phyloP scores from a whole-genome alignment of 2,329 filamentous ascomycete genomes.

The Pseudopithomyces chartarum region DNA sequence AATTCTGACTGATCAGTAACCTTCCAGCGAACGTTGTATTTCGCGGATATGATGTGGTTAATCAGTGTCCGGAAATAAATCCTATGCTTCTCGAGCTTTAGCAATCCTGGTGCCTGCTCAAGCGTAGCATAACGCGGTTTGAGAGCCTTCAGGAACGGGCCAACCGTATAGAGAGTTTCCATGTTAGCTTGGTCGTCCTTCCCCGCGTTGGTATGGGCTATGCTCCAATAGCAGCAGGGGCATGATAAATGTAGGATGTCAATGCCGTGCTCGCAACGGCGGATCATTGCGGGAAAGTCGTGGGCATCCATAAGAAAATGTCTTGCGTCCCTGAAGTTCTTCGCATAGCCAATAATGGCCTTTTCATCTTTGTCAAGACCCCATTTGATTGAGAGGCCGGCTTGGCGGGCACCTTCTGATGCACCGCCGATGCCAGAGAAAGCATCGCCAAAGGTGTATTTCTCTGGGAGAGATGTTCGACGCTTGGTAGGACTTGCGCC shows the following conservation, averaged over 20 bases:
- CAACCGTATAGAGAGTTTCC: slow-evolving; percentile 24
- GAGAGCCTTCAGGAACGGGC: slow-evolving; percentile 14
- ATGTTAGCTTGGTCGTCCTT: slow-evolving; percentile 27
- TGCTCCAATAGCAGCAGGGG: slow-evolving; percentile 22
- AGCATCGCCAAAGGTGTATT: slow-evolving; percentile 21
- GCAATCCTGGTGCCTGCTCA: slow-evolving; percentile 23
- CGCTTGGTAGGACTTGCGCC: background rate
- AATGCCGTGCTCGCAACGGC: slow-evolving; percentile 1
- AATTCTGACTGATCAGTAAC: slow-evolving; percentile 21
- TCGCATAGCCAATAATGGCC: slow-evolving; percentile 17
- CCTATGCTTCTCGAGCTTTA: slow-evolving; percentile 16
- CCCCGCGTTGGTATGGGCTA: slow-evolving; percentile 19
- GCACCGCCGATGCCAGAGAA: slow-evolving; percentile 27
- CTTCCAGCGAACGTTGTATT: slow-evolving; percentile 33
- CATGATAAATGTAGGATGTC: slow-evolving; percentile 22
- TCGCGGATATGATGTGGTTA: slow-evolving; percentile 18
- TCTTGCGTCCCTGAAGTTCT: slow-evolving; percentile 14
- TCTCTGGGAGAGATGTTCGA: too few species aligned
- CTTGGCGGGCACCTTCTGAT: slow-evolving; percentile 23
- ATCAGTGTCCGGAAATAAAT: slow-evolving; percentile 18
- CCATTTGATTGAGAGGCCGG: slow-evolving; percentile 17
- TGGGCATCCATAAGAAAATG: slow-evolving; percentile 18
- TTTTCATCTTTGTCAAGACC: slow-evolving; percentile 20
- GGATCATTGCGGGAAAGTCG: slow-evolving; percentile 15
- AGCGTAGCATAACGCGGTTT: slow-evolving; percentile 24